phyloP scores from a whole-genome alignment of 2,329 filamentous ascomycete genomes.

The Pleochaeta shiraiana region DNA sequence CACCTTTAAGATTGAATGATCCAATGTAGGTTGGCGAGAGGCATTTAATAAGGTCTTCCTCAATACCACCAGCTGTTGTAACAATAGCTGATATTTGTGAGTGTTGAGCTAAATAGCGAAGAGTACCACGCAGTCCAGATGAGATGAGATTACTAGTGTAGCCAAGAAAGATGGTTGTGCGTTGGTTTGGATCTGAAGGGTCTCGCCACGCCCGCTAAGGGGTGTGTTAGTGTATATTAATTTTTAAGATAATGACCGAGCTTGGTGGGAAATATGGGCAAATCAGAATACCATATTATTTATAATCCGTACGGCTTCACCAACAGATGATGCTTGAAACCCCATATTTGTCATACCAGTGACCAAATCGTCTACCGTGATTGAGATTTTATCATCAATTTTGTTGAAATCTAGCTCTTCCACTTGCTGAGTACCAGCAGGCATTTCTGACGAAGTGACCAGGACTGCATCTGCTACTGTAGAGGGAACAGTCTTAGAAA shows the following conservation, averaged over 20 bases:
- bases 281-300: conserved; percentile 59
- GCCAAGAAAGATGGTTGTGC: conserved; percentile 84
- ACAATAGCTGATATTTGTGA: conserved; percentile 84
- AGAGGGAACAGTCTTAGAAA: conserved; percentile 23
- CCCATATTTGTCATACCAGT: conserved; percentile 71
- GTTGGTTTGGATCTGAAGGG: conserved; percentile 38
- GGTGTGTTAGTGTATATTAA: background rate
- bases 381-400: conserved; percentile 43
- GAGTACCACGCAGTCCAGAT: conserved; percentile 73
- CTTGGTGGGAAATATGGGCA: background rate
- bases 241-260: too few species aligned
- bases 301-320: conserved; percentile 75
- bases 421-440: conserved; percentile 57
- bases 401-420: conserved; percentile 85
- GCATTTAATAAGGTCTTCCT: conserved; percentile 98
- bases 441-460: conserved; percentile 62
- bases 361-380: conserved; percentile 72
- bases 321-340: conserved; percentile 61
- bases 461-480: conserved; percentile 62
- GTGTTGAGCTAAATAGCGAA: conserved; percentile 86
- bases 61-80: conserved; percentile 83
- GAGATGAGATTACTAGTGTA: conserved; percentile 98
- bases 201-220: conserved; percentile 56
- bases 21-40: conserved; percentile 86
- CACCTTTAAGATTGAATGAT: conserved; percentile 57